phyloP scores from a whole-genome alignment of 2,329 filamentous ascomycete genomes.

The Gnomoniopsis smithogilvyi region DNA sequence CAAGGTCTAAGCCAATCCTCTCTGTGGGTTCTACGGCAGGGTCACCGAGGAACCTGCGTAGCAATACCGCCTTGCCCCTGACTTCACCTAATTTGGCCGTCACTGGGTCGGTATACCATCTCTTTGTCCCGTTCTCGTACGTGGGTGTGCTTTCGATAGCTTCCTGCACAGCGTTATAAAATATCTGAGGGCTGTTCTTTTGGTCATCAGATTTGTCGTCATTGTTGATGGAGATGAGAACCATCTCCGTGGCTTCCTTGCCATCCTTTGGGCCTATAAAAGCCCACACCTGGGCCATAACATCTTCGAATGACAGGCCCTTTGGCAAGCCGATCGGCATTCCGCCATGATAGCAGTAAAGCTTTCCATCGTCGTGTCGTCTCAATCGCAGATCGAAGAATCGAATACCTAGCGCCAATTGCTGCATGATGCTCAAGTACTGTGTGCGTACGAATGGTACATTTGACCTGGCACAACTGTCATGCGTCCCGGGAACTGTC shows the following conservation, averaged over 20 bases:
- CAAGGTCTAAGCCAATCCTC: slow-evolving; percentile 35
- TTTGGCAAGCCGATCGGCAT: slow-evolving; percentile 68
- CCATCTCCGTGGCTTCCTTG: slow-evolving; percentile 54
- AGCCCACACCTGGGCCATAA: slow-evolving; percentile 55
- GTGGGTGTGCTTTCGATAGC: slow-evolving; percentile 45
- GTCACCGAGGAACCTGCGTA: slow-evolving; percentile 57
- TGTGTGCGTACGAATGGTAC: slow-evolving; percentile 70
- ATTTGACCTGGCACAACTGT: slow-evolving; percentile 43
- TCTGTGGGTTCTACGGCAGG: slow-evolving; percentile 28
- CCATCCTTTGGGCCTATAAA: slow-evolving; percentile 52
- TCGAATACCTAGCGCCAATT: slow-evolving; percentile 68
- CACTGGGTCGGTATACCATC: slow-evolving; percentile 59
- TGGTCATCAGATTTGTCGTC: slow-evolving; percentile 62
- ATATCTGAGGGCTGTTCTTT: slow-evolving; percentile 37
- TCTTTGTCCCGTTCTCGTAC: slow-evolving; percentile 30
- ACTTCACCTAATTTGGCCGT: slow-evolving; percentile 56
- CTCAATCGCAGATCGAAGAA: slow-evolving; percentile 67
- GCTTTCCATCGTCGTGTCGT: slow-evolving; percentile 35
- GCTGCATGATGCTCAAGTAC: slow-evolving; percentile 57
- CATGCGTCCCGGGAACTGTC: slow-evolving; percentile 72
- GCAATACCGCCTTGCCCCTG: slow-evolving; percentile 64
- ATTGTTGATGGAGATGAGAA: slow-evolving; percentile 67
- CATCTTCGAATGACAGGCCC: slow-evolving; percentile 55
- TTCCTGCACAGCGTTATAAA: slow-evolving; percentile 45
- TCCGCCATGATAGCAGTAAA: slow-evolving; percentile 67